These are phyloP conservation scores for Triticum timopheevii DNA, from an alignment of 176 grass and related monocot species.

Conservation along the genomic window DNA sequence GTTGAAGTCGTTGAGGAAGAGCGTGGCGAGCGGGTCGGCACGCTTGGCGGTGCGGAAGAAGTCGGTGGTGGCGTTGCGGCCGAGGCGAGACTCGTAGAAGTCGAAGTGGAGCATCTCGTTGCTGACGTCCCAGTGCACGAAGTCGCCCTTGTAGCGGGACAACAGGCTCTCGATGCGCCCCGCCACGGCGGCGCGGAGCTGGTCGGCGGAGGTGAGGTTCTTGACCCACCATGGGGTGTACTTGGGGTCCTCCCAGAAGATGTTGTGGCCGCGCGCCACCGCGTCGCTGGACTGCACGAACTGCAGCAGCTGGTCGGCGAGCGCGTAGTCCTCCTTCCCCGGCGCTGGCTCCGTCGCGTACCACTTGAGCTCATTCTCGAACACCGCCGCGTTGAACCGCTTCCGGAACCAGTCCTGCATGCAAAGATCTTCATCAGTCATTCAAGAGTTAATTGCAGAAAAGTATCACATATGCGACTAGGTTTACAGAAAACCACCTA, in stretches of 20 bases:
- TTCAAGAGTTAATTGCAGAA: not conserved
- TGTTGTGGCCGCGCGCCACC: constrained; percentile 80
- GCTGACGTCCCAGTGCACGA: constrained; percentile 95
- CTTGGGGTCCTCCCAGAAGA: constrained; percentile 90
- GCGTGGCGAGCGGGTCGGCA: constrained; percentile 73
- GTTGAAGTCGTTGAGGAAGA: constrained; percentile 97
- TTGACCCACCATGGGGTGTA: constrained; percentile 78
- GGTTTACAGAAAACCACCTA: too few relatives aligned
- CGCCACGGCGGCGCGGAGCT: constrained; percentile 56
- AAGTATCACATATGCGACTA: too few relatives aligned
- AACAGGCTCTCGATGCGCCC: constrained; percentile 69
- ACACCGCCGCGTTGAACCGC: constrained; percentile 85
- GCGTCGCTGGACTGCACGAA: constrained; percentile 60
- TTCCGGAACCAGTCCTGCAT: constrained; percentile 66
- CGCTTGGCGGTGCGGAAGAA: constrained; percentile 73
- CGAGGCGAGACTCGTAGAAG: constrained; percentile 82
- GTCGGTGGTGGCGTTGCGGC: constrained; percentile 57
- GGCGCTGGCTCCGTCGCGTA: constrained; percentile 76
- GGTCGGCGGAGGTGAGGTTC: constrained; percentile 50
- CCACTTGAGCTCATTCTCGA: constrained; percentile 98
- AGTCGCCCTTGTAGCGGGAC: constrained; percentile 75
- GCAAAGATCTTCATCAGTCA: not conserved
- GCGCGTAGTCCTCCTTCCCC: constrained; percentile 62
- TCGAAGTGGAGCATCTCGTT: constrained; percentile 96
- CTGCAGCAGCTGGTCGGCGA: constrained; percentile 58